These are phyloP conservation scores for Skeletonema grethae DNA, from an alignment of 108 stramenopile genomes.

Conservation along the genomic window DNA sequence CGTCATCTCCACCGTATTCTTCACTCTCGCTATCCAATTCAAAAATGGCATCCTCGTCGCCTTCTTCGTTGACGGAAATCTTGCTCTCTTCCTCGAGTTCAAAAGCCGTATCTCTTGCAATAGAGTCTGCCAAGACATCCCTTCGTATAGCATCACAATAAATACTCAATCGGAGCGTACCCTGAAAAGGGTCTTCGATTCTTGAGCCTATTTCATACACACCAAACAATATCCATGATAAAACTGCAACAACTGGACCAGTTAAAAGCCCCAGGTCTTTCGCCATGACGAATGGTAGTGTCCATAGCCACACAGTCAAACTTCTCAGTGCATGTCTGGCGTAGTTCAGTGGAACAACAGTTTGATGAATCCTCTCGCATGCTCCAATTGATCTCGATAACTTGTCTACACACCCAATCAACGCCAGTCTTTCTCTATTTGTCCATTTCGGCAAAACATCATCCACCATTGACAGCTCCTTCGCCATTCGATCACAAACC, in stretches of 20 bases:
- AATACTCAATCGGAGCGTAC: conserved; percentile 78
- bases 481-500: conserved; percentile 86
- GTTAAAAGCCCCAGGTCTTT: conserved; percentile 79
- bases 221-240: conserved; percentile 94
- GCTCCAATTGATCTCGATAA: conserved; percentile 80
- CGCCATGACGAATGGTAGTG: conserved; percentile 88
- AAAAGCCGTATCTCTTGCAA: conserved; percentile 77
- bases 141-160: conserved; percentile 82
- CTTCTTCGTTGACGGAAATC: conserved; percentile 16
- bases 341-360: conserved; percentile 94
- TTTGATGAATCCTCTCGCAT: conserved; percentile 95
- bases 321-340: conserved; percentile 90
- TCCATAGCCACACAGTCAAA: conserved; percentile 89
- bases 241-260: conserved; percentile 77
- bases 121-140: conserved; percentile 84
- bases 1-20: conserved; percentile 43
- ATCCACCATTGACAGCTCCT: conserved; percentile 64
- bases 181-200: conserved; percentile 97
- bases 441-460: conserved; percentile 68
- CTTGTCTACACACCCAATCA: conserved; percentile 81
- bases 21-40: conserved; percentile 52
- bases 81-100: conserved; percentile 38
- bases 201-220: conserved; percentile 93
- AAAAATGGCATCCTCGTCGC: conserved; percentile 34
- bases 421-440: conserved; percentile 80